phyloP scores from a whole-genome alignment of 164 flowering plant species.

The Aristolochia contorta region DNA sequence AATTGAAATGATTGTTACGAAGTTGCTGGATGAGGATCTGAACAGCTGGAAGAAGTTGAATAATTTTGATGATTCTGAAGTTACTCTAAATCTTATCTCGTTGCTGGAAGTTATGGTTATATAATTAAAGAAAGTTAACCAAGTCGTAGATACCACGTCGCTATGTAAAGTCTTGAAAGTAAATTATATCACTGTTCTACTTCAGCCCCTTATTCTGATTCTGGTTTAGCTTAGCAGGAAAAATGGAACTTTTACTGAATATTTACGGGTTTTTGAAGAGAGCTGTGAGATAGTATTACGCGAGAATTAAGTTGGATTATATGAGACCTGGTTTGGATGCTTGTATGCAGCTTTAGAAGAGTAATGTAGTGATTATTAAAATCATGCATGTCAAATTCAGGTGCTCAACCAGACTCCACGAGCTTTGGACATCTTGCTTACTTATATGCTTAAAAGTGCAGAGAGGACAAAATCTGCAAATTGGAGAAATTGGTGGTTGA shows the following conservation, averaged over 20 bases:
- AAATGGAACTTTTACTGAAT: constrained; percentile 43
- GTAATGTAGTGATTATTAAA: constrained; percentile 61
- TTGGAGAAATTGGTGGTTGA: constrained; percentile 47
- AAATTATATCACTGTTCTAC: no score
- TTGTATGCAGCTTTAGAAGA: constrained; percentile 83
- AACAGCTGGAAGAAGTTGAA: no score
- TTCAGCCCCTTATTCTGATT: no score
- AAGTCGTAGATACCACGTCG: no score
- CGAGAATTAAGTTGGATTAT: constrained; percentile 62
- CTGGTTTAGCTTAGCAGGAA: constrained; percentile 60
- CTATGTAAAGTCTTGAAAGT: no score
- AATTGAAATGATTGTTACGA: no score
- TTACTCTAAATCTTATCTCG: no score
- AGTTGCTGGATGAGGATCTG: no score
- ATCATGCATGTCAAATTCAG: constrained; percentile 67
- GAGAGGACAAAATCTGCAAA: constrained; percentile 51
- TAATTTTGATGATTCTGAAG: no score
- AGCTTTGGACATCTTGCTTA: constrained; percentile 78
- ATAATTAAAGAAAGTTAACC: no score
- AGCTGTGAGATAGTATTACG: constrained; percentile 63
- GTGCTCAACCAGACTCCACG: constrained; percentile 56
- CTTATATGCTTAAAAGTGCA: constrained; percentile 74
- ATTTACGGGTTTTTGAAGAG: constrained; percentile 58
- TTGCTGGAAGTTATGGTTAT: no score
- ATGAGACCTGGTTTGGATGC: constrained; percentile 67